Evolutionary conservation across 208 protist genomes (phyloP).

Genomic region (Trichomonas tenax): DNA sequence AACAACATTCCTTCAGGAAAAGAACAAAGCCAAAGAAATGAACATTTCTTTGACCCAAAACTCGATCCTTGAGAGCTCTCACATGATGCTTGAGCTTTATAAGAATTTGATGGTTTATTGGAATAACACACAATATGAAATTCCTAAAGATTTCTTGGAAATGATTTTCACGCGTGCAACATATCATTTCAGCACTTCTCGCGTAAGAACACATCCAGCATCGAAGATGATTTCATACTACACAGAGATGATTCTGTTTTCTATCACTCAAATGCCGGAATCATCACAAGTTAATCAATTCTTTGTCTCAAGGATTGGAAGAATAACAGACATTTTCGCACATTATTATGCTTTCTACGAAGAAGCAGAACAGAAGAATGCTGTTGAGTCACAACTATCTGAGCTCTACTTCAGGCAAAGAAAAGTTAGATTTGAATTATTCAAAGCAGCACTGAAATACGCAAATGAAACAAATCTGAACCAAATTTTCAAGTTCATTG

Average conservation of each 20-base stretch:
- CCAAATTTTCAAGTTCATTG: not conserved
- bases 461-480: not conserved
- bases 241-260: not conserved
- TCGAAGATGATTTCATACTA: not conserved
- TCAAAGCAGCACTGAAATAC: not conserved
- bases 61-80: not conserved
- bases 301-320: not conserved
- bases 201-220: not conserved
- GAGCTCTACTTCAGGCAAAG: not conserved
- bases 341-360: not conserved
- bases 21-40: not conserved
- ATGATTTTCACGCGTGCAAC: not conserved
- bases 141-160: not conserved
- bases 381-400: not conserved
- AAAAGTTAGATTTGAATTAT: not conserved
- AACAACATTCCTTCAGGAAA: not conserved
- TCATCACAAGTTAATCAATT: not conserved
- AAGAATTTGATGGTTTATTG: not conserved
- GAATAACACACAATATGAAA: not conserved
- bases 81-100: not conserved
- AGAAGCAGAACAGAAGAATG: not conserved
- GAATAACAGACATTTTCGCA: not conserved
- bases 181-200: not conserved
- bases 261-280: not conserved
- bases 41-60: not conserved